Percentiles rank a stretch among this genome's conserved stretches.
These are phyloP conservation scores for Nakazawaea ambrosiae DNA, from an alignment of 805 yeast species.

Conservation along the genomic window DNA sequence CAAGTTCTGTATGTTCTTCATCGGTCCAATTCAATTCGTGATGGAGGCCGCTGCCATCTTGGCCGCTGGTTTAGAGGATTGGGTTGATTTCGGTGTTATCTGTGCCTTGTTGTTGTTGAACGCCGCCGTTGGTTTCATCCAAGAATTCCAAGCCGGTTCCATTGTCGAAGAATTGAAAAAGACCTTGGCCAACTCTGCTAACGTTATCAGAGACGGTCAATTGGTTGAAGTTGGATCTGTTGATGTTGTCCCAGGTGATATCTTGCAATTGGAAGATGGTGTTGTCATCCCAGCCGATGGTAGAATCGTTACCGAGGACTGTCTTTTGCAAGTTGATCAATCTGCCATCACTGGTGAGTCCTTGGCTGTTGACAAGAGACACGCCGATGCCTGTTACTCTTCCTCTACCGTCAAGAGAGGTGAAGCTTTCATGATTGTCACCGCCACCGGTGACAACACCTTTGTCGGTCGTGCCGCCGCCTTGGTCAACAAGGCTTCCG, in stretches of 20 bases:
- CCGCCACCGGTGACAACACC: constrained; percentile 93
- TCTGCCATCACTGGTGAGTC: constrained; percentile 98
- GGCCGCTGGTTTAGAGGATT: constrained; percentile 95
- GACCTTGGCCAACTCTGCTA: constrained; percentile 86
- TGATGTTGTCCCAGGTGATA: constrained; percentile 94
- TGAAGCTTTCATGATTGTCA: constrained; percentile 89
- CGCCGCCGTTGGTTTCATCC: constrained; percentile 93
- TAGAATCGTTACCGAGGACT: constrained; percentile 77
- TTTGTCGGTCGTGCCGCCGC: constrained; percentile 98
- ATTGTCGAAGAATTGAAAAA: constrained; percentile 95
- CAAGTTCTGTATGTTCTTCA: constrained; percentile 81
- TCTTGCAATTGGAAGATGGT: constrained; percentile 89
- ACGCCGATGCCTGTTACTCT: constrained; percentile 83
- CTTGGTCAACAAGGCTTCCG: constrained; percentile 88
- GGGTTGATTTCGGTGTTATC: constrained; percentile 99
- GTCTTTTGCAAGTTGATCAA: constrained; percentile 88
- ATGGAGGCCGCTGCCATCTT: constrained; percentile 95
- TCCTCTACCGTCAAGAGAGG: constrained; percentile 95
- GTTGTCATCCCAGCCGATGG: constrained; percentile 91
- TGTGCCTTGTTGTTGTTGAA: constrained; percentile 79
- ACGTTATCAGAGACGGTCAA: constrained; percentile 77
- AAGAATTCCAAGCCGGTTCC: constrained; percentile 97
- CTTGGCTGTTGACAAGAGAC: constrained; percentile 85
- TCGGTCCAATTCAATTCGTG: constrained; percentile 95
- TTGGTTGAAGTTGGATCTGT: constrained; percentile 69